A percentile compares a stretch with the other conserved stretches of the same genome.
Conservation (phyloP, 2,329 filamentous ascomycete genomes). For the Mycogone perniciosa region DNA sequence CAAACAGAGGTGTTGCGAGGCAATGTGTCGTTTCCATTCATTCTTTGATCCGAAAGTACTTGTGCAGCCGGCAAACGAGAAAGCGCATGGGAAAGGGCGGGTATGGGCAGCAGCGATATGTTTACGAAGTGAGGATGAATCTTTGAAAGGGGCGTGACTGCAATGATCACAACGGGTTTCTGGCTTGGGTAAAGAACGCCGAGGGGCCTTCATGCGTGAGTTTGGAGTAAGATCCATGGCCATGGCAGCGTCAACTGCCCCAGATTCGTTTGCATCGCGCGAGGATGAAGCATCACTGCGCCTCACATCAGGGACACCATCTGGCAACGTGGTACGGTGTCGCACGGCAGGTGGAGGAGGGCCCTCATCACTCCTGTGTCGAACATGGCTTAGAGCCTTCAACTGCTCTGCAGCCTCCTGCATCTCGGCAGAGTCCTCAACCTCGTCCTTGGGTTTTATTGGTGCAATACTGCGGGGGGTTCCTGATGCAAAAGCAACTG, state of each 20-base stretch:
- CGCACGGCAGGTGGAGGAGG: conserved; percentile 21
- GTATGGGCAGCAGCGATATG: conserved; percentile 64
- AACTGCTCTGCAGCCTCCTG: conserved; percentile 62
- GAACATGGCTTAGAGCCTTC: conserved; percentile 58
- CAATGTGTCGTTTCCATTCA: conserved; percentile 94
- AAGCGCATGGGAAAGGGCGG: conserved; percentile 76
- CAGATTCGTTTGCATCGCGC: conserved; percentile 33
- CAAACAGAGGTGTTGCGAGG: conserved; percentile 76
- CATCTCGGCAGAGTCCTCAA: conserved; percentile 62
- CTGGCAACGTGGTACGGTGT: conserved; percentile 34
- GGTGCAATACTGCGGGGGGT: conserved; percentile 15
- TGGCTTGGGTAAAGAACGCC: conserved; percentile 49
- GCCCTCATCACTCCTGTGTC: conserved; percentile 45
- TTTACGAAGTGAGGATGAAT: conserved; percentile 58
- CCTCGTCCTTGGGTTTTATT: conserved; percentile 29
- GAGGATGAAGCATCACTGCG: conserved; percentile 16
- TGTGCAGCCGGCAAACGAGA: conserved; percentile 74
- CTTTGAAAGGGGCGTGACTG: conserved; percentile 60
- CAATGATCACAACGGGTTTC: conserved; percentile 57
- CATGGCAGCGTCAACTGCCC: conserved; percentile 19
- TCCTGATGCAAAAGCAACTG: conserved; percentile 17
- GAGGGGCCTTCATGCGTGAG: conserved; percentile 35
- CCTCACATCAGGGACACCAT: conserved; percentile 29
- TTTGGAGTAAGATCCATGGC: conserved; percentile 20
- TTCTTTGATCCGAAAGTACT: conserved; percentile 90